Base-by-base conservation (phyloP, 768 basidiomycete genomes). In the Tylopilus cervinicoccineus region DNA sequence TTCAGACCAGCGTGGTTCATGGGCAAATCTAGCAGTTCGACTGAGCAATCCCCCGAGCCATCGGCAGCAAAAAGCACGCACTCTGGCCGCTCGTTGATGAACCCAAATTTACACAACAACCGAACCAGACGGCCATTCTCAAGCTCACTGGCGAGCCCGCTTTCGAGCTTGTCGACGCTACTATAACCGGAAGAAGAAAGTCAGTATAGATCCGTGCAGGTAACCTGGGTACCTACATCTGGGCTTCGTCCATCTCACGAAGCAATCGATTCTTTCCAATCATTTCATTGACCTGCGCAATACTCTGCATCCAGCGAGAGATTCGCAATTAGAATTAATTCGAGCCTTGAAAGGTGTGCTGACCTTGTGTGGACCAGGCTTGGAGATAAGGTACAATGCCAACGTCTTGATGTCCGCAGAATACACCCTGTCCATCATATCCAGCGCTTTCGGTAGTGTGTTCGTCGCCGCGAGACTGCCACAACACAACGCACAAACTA, bases 51-150 rank as follows among this genome's bases (percentile, higher is more conserved):
- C 6, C 9, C 27, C 26, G 4, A 23, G 32, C 17, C 34, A 9
- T 13, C 16, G 17, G 34, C n/a, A 3, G 32, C 9, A 33, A 20
- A 44, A 47, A 29, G 16, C 6, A 78, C 89, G 47, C 63, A 97
- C 93, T 98, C 96, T 3, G 96, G 95, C n/a, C 96, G 78, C 63
- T 99, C 96, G 65, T 98, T 98, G 72, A 99, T 97, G 68, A 99
- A 98, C 0, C 93, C 93, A 58, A 99, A 86, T 70, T 98, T 99
- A 66, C 84, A 84, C 51, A 98, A 71, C 42, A 98, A 68, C 40
- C 96, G 77, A 26, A 97, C 88, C 10, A 98, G 74, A 23, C 96
- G 77, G 1, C 88, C 93, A 60, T 99, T 98, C 72, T 98, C 96
- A 19, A 98, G 75, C 64, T 98, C 95, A 33, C 84, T 78, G 69